Evolutionary conservation across 164 flowering plant genomes (phyloP).

Genomic region (Chloranthus sessilifolius): DNA sequence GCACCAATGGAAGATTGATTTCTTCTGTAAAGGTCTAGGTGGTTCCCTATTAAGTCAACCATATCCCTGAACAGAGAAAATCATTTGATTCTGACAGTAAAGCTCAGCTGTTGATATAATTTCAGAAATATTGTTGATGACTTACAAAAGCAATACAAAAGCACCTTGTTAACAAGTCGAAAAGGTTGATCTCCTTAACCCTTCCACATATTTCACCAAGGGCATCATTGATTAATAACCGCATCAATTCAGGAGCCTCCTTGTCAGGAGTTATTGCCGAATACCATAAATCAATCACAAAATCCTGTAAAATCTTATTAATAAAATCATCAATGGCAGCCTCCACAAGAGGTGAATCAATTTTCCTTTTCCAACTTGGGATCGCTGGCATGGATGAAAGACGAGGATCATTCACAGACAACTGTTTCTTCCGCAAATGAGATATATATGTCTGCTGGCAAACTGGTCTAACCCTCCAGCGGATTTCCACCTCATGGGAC

Average conservation of each 20-base stretch:
- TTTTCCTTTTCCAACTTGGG: constrained; percentile 68
- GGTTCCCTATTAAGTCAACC: constrained; percentile 77
- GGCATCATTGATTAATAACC: constrained; percentile 56
- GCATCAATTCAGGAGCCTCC: constrained; percentile 81
- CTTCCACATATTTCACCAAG: constrained; percentile 82
- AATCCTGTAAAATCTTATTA: constrained; percentile 67
- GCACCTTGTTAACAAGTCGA: constrained; percentile 92
- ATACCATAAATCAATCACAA: constrained; percentile 89
- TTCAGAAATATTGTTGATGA: constrained; percentile 14
- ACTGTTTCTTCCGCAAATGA: constrained; percentile 71
- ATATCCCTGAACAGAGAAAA: constrained; percentile 62
- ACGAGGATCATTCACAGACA: constrained; percentile 73
- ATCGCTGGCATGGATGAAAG: constrained; percentile 44
- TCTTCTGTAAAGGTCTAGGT: constrained; percentile 83
- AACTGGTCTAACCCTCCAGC: constrained; percentile 43
- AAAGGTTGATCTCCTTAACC: constrained; percentile 80
- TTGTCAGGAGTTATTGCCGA: constrained; percentile 80
- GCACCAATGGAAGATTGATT: constrained; percentile 83
- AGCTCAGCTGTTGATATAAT: constrained; percentile 7
- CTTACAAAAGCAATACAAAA: constrained; percentile 25
- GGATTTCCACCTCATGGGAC: constrained; percentile 64
- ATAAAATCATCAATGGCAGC: constrained; percentile 72
- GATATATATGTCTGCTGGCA: constrained; percentile 49
- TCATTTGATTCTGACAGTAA: constrained; percentile 7
- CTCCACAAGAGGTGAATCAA: constrained; percentile 88